Evolutionary conservation across 108 stramenopile species (phyloP).

Genomic region (Aurantiochytrium sp.): DNA sequence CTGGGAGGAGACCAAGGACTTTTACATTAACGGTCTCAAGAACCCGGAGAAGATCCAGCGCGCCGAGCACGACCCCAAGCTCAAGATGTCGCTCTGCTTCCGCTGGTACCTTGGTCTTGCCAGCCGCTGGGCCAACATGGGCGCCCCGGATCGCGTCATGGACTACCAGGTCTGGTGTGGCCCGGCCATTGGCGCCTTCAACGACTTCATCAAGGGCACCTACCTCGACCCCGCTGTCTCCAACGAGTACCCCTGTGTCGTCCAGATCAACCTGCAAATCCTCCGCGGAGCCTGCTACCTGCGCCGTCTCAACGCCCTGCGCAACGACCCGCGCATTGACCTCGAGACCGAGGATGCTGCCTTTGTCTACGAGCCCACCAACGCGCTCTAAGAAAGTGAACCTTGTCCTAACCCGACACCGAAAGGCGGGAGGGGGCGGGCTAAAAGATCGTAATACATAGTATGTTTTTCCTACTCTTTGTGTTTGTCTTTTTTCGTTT

Average conservation of each 20-base stretch:
- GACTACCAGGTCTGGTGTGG: background rate
- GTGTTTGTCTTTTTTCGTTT: too few species aligned
- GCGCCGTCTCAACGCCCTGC: background rate
- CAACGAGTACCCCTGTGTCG: background rate
- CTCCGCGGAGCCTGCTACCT: background rate
- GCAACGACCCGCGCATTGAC: background rate
- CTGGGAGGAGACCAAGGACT: background rate
- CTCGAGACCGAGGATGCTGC: background rate
- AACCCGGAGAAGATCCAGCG: background rate
- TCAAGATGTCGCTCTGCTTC: slow-evolving; percentile 4
- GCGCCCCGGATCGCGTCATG: background rate
- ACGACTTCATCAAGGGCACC: slow-evolving; percentile 4
- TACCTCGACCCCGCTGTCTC: background rate
- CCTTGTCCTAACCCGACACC: background rate
- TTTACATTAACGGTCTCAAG: background rate
- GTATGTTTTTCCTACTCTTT: too few species aligned
- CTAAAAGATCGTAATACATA: too few species aligned
- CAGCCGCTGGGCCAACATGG: background rate
- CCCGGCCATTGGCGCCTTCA: background rate
- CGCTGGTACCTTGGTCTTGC: background rate
- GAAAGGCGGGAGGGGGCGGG: too few species aligned
- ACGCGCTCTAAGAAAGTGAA: background rate
- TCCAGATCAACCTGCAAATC: background rate
- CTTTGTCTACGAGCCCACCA: background rate
- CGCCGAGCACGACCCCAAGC: background rate